phyloP scores from a whole-genome alignment of 2,329 filamentous ascomycete species.

The Plenodomus tracheiphilus region DNA sequence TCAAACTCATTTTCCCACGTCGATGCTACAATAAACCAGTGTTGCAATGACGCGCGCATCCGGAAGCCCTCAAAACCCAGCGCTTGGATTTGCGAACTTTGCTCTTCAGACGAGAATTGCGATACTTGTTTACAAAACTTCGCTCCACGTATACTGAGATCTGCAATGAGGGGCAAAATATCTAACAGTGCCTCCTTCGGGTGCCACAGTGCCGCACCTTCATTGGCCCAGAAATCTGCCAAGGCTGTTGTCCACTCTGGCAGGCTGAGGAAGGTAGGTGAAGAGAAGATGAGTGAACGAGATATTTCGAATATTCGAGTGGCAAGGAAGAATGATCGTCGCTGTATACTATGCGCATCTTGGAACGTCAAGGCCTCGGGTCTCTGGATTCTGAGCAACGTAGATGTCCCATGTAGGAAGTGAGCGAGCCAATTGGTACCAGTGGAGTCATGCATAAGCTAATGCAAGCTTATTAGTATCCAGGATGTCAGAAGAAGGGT shows the following conservation, averaged over 20 bases:
- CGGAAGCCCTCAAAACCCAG: slow-evolving; percentile 24
- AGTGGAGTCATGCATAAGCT: slow-evolving; percentile 33
- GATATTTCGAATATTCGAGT: slow-evolving; percentile 34
- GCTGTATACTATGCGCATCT: slow-evolving; percentile 5
- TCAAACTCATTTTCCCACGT: slow-evolving; percentile 10
- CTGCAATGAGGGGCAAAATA: slow-evolving; percentile 23
- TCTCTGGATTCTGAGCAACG: slow-evolving; percentile 25
- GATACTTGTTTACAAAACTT: slow-evolving; percentile 9
- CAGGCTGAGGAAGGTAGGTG: slow-evolving; percentile 24
- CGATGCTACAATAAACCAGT: slow-evolving; percentile 18
- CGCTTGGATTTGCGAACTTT: not conserved
- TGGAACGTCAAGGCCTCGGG: slow-evolving; percentile 11
- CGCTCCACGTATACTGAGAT: slow-evolving; percentile 20
- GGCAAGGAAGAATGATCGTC: slow-evolving; percentile 28
- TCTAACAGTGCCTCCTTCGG: slow-evolving; percentile 34
- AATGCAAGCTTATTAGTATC: not conserved
- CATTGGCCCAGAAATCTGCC: slow-evolving; percentile 17
- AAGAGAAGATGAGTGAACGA: slow-evolving; percentile 29
- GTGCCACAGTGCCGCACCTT: slow-evolving; percentile 18
- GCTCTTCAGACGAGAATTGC: not conserved
- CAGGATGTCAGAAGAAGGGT: not conserved
- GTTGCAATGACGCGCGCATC: slow-evolving; percentile 15
- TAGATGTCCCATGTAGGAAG: slow-evolving; percentile 32
- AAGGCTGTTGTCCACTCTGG: slow-evolving; percentile 23
- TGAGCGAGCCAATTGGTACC: slow-evolving; percentile 33